Base-by-base conservation (phyloP, 1,284 basidiomycete genomes). In the Testicularia cyperi region DNA sequence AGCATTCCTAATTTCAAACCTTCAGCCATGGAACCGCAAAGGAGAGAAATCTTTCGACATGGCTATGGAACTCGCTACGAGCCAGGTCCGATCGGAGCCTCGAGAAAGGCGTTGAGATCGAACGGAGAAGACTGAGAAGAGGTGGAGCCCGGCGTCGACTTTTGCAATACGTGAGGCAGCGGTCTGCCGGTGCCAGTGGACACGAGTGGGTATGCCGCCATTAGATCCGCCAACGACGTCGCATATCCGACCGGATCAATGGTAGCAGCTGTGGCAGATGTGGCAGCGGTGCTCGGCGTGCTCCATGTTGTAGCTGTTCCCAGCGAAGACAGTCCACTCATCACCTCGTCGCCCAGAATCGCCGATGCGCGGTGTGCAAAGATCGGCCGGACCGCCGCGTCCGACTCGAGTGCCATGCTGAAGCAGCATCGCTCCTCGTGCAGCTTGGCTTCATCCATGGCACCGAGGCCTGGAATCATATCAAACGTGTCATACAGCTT, bases 51-150 rank as follows among this genome's bases (percentile, higher is more conserved):
- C n/a, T n/a, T n/a, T n/a, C n/a, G n/a, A n/a, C n/a, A n/a, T n/a
- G n/a, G n/a, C n/a, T n/a, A n/a, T n/a, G n/a, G n/a, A 33, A 43
- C 31, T 9, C 40, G 21, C 4, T 35, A 24, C 8, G 23, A 21
- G 16, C 18, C 32, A 12, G 54, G 21, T 20, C 41, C 43, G 21
- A 54, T 49, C 18, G 48, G 49, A 18, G 49, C 45, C 8, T 60
- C 49, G 13, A 60, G 26, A 28, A 60, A 60, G 4, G 56, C 56
- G 26, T 60, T 60, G 22, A 60, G 22, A 28, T 60, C 56, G 19
- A 60, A 60, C 13, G 56, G 56, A 21, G 9, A 8, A 20, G 33
- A 13, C 20, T 35, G 33, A n/a, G n/a, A n/a, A n/a, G n/a, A n/a
- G n/a, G n/a, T n/a, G n/a, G n/a, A n/a, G n/a, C n/a, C n/a, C n/a